Percentiles rank a stretch among this genome's conserved stretches.
These are phyloP conservation scores for Miamiensis avidus DNA, from an alignment of 169 alveolate species.

Conservation along the genomic window DNA sequence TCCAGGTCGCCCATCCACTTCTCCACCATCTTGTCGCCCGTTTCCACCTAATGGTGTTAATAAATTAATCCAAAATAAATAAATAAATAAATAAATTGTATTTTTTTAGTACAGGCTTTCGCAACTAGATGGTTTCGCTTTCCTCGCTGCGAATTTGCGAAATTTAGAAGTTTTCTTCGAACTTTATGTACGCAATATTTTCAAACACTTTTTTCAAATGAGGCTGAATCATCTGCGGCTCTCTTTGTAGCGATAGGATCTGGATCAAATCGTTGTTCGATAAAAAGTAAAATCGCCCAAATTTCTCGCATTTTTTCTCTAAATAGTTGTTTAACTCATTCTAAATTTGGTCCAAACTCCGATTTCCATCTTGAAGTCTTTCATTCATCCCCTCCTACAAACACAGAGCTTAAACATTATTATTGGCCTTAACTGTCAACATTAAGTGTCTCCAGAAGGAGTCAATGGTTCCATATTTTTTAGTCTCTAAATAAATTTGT, in stretches of 20 bases:
- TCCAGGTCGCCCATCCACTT: constrained; percentile 94
- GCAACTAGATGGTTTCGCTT: constrained; percentile 87
- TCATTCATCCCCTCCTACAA: constrained; percentile 89
- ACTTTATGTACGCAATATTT: constrained; percentile 80
- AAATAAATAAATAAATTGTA: constrained; percentile 82
- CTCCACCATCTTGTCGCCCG: constrained; percentile 89
- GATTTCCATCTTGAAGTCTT: constrained; percentile 87
- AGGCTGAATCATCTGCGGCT: constrained; percentile 83
- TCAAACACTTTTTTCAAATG: constrained; percentile 86
- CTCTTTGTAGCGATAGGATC: constrained; percentile 85
- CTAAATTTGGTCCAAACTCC: constrained; percentile 89
- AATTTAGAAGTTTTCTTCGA: constrained; percentile 82
- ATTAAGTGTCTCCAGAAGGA: constrained; percentile 89
- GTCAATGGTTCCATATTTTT: constrained; percentile 92
- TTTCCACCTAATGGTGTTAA: too few relatives aligned
- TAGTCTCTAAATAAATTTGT: constrained; percentile 65
- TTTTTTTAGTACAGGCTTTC: constrained; percentile 76
- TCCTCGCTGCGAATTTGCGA: constrained; percentile 89
- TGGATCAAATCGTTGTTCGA: constrained; percentile 86
- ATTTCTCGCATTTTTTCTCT: constrained; percentile 90
- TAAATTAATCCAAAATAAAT: too few relatives aligned
- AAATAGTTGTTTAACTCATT: constrained; percentile 90
- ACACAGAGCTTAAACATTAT: constrained; percentile 81
- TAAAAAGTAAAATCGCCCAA: constrained; percentile 90
- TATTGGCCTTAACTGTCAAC: constrained; percentile 82